A percentile compares a stretch with the other conserved stretches of the same genome.
Conservation (phyloP, 192 early-diverging fungal genomes). For the Chytriomyces sp. region DNA sequence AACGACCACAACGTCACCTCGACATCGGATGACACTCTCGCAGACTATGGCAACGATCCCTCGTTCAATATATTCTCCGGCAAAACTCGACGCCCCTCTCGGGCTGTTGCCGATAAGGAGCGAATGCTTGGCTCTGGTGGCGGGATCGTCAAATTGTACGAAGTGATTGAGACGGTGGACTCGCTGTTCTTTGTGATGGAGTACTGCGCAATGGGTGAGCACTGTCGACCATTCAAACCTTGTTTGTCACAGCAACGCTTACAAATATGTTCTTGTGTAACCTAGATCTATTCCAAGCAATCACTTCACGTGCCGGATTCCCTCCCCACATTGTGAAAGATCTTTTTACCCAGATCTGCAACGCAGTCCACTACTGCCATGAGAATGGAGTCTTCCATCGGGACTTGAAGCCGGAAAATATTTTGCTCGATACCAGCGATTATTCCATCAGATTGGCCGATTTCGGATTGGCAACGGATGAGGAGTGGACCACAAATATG, state of each 20-base stretch:
- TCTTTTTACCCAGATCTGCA: slow-evolving; percentile 79
- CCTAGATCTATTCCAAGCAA: slow-evolving; percentile 54
- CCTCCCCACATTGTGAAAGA: slow-evolving; percentile 32
- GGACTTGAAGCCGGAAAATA: slow-evolving; percentile 89
- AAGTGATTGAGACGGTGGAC: slow-evolving; percentile 49
- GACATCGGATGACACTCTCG: not conserved
- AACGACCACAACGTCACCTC: not conserved
- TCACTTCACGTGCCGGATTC: slow-evolving; percentile 39
- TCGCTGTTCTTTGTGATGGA: slow-evolving; percentile 48
- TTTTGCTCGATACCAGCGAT: slow-evolving; percentile 45
- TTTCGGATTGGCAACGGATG: slow-evolving; percentile 93
- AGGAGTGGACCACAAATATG: slow-evolving; percentile 74
- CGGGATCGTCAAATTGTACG: slow-evolving; percentile 38
- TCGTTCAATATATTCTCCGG: no score
- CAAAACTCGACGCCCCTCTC: no score
- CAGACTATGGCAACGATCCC: not conserved
- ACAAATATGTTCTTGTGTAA: not conserved
- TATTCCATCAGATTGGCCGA: slow-evolving; percentile 79
- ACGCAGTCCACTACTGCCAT: slow-evolving; percentile 80
- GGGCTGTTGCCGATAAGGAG: not conserved
- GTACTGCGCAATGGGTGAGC: slow-evolving; percentile 38
- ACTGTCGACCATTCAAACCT: not conserved
- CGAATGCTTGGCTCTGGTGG: slow-evolving; percentile 25
- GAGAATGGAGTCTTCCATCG: slow-evolving; percentile 83
- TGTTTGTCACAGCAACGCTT: not conserved